A percentile compares a stretch with the other conserved stretches of the same genome.
Evolutionary conservation across 2,329 filamentous ascomycete genomes (phyloP).

Genomic region (Pseudocercospora eumusae): DNA sequence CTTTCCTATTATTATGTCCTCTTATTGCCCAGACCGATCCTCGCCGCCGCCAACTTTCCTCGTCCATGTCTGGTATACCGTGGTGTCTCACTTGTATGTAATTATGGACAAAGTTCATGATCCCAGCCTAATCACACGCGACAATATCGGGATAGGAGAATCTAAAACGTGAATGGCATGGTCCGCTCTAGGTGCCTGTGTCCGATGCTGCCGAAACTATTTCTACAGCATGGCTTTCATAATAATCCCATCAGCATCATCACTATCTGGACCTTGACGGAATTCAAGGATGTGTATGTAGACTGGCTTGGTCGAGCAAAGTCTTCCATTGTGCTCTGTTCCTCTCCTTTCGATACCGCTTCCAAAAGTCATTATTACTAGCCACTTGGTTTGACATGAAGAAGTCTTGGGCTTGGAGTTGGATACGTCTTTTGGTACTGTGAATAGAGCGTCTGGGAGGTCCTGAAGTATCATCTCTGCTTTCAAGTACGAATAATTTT

Average conservation of each 20-base stretch:
- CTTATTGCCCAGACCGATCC: not conserved
- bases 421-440: not conserved
- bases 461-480: slow-evolving; percentile 25
- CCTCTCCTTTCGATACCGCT: slow-evolving; percentile 2
- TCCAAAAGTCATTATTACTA: slow-evolving; percentile 4
- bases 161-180: too few species aligned
- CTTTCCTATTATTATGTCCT: too few species aligned
- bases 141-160: not conserved
- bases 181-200: too few species aligned
- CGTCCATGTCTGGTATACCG: not conserved
- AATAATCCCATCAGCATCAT: slow-evolving; percentile 3
- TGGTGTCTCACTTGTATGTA: too few species aligned
- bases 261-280: not conserved
- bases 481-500: slow-evolving; percentile 13
- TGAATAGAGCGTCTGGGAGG: slow-evolving; percentile 18
- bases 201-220: not conserved
- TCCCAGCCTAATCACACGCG: slow-evolving; percentile 2
- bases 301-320: not conserved
- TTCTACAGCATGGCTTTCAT: not conserved
- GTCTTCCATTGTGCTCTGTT: slow-evolving; percentile 6
- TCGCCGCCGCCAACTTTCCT: not conserved
- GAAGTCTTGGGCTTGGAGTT: slow-evolving; percentile 22
- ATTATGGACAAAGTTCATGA: not conserved
- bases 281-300: not conserved
- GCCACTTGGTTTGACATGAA: slow-evolving; percentile 15